Evolutionary conservation across 176 grass and related monocot genomes (phyloP).

Genomic region (Triticum dicoccoides): DNA sequence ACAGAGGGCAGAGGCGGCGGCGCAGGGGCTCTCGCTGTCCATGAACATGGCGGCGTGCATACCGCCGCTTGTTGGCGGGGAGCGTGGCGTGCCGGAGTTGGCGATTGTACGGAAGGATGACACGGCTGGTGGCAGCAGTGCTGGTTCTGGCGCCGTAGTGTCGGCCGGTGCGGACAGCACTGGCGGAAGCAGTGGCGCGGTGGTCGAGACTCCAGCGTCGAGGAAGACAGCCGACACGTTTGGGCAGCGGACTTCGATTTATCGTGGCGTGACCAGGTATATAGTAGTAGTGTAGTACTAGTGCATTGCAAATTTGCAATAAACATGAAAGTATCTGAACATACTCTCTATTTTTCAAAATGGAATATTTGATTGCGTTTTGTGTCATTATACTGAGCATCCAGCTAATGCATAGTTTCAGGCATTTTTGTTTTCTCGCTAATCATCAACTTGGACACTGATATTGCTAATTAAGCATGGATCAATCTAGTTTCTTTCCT

Average conservation of each 20-base stretch:
- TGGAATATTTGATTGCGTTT: background rate
- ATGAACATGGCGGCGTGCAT: constrained; percentile 44
- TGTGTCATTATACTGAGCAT: background rate
- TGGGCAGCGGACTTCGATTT: constrained; percentile 94
- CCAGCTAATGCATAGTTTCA: background rate
- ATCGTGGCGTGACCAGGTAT: constrained; percentile 90
- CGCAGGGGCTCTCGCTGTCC: constrained; percentile 60
- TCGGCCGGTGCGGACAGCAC: constrained; percentile 19
- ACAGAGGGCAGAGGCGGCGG: background rate
- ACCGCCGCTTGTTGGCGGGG: background rate
- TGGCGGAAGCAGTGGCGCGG: background rate
- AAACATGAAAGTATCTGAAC: background rate
- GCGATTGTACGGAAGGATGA: constrained; percentile 26
- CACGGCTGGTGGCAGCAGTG: constrained; percentile 6
- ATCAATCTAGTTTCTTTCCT: too few species aligned
- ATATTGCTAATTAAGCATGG: background rate
- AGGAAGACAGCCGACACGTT: constrained; percentile 87
- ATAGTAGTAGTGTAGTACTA: background rate
- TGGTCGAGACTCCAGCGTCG: constrained; percentile 20
- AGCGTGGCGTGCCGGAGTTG: constrained; percentile 26
- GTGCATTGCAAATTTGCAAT: background rate
- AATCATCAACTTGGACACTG: background rate
- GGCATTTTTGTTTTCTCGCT: background rate
- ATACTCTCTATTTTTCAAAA: background rate
- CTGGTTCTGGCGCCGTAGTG: constrained; percentile 25